Evolutionary conservation across 768 basidiomycete genomes (phyloP).

Genomic region (Termitomyces sp.): DNA sequence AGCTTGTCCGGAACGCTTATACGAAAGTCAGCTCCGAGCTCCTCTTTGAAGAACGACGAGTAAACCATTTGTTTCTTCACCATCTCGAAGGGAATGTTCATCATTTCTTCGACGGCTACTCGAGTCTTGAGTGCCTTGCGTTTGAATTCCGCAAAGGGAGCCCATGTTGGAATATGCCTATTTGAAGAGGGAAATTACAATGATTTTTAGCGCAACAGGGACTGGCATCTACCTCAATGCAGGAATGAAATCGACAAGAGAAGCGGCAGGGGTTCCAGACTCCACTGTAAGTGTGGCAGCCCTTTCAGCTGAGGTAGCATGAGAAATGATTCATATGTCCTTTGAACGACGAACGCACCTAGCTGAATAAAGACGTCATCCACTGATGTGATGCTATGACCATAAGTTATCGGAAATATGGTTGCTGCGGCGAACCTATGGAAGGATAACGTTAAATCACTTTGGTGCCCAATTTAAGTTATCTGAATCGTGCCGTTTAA

Average conservation of each 20-base stretch:
- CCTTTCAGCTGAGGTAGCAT: slow-evolving; percentile 36
- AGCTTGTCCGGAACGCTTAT: slow-evolving; percentile 41
- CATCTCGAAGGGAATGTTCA: slow-evolving; percentile 49
- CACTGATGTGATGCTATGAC: slow-evolving; percentile 40
- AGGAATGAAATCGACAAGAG: slow-evolving; percentile 51
- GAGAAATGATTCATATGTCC: slow-evolving; percentile 3
- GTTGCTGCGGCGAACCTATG: slow-evolving; percentile 45
- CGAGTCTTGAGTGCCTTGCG: slow-evolving; percentile 40
- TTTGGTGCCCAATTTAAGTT: background rate
- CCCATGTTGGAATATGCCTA: slow-evolving; percentile 51
- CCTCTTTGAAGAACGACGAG: background rate
- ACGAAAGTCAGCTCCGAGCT: slow-evolving; percentile 8
- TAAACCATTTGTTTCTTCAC: slow-evolving; percentile 49
- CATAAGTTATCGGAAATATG: slow-evolving; percentile 50
- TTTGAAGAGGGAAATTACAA: background rate
- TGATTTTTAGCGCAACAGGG: background rate
- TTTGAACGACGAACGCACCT: slow-evolving; percentile 27
- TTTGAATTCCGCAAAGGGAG: slow-evolving; percentile 47
- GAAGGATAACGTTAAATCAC: background rate
- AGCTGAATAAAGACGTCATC: slow-evolving; percentile 44
- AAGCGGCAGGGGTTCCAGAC: slow-evolving; percentile 45
- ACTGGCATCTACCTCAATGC: slow-evolving; percentile 32
- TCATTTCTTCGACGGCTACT: slow-evolving; percentile 45
- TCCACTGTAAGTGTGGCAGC: slow-evolving; percentile 46
- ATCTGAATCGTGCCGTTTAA: slow-evolving; percentile 34